phyloP scores from a whole-genome alignment of 2,329 filamentous ascomycete genomes.

The Venturia aucupariae region DNA sequence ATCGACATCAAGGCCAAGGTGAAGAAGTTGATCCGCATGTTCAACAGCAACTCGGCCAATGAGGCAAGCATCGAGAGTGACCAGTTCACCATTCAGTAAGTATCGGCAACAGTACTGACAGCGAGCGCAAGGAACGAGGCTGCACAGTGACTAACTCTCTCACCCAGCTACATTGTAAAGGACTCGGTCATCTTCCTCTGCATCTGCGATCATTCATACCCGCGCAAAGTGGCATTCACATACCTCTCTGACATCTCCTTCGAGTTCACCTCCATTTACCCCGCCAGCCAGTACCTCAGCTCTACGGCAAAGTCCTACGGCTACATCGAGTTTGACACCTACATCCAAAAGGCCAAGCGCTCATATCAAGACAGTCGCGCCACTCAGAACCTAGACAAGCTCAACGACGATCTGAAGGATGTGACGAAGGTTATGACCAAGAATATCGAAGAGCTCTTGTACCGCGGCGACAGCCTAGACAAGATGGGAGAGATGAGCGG shows the following conservation, averaged over 20 bases:
- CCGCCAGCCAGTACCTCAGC: conserved; percentile 60
- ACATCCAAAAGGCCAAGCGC: conserved; percentile 85
- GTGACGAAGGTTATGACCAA: conserved; percentile 99
- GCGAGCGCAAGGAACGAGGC: neutral
- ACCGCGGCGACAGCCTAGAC: conserved; percentile 87
- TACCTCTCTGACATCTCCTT: conserved; percentile 87
- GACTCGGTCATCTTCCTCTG: conserved; percentile 81
- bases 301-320: conserved; percentile 79
- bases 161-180: conserved; percentile 68
- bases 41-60: conserved; percentile 80
- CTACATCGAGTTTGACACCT: conserved; percentile 96
- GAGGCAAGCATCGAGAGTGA: conserved; percentile 89
- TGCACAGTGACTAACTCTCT: neutral
- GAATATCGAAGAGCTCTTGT: conserved; percentile 96
- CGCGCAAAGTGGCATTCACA: conserved; percentile 95
- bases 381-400: conserved; percentile 82
- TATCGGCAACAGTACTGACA: conserved; percentile 19
- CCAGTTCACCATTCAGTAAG: conserved; percentile 76
- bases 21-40: conserved; percentile 78
- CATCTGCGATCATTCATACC: conserved; percentile 89
- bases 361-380: conserved; percentile 91
- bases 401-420: conserved; percentile 95
- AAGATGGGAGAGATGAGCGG: conserved; percentile 94
- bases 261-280: conserved; percentile 87
- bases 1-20: conserved; percentile 83